A percentile compares a stretch with the other conserved stretches of the same genome.
These are phyloP conservation scores for Diaporthe sp. DNA, from an alignment of 2,329 filamentous ascomycete genomes.

Conservation along the genomic window DNA sequence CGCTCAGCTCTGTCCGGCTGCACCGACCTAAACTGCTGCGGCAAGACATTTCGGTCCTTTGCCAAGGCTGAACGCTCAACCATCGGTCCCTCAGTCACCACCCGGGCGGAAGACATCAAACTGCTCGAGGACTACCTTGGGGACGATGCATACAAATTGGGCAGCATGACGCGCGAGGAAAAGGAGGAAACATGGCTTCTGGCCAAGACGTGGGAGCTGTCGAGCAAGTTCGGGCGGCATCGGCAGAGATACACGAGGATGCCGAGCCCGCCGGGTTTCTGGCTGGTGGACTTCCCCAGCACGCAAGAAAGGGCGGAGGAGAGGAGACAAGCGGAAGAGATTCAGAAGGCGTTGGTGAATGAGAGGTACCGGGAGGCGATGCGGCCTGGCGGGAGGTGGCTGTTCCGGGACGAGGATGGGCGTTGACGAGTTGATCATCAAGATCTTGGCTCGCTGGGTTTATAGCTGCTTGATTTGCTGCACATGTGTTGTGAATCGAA, in stretches of 20 bases:
- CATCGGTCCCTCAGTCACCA: conserved; percentile 53
- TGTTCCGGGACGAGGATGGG: conserved; percentile 82
- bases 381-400: conserved; percentile 80
- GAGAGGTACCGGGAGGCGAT: conserved; percentile 87
- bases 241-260: conserved; percentile 79
- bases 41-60: conserved; percentile 77
- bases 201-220: conserved; percentile 80
- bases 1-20: conserved; percentile 82
- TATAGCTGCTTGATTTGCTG: not conserved
- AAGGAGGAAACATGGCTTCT: conserved; percentile 78
- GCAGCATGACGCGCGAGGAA: conserved; percentile 71
- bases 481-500: not conserved
- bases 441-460: not conserved
- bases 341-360: conserved; percentile 75
- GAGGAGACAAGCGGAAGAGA: conserved; percentile 73
- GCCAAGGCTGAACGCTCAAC: conserved; percentile 65
- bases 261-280: conserved; percentile 87
- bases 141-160: conserved; percentile 71
- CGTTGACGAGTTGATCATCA: conserved; percentile 19
- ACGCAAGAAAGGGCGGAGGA: conserved; percentile 85
- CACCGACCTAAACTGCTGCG: conserved; percentile 82
- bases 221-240: conserved; percentile 84
- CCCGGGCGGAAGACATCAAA: conserved; percentile 58
- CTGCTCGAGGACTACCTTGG: conserved; percentile 72
- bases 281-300: conserved; percentile 88